Evolutionary conservation across 192 early-diverging fungal species (phyloP).

Genomic region (Coemansia sp.): DNA sequence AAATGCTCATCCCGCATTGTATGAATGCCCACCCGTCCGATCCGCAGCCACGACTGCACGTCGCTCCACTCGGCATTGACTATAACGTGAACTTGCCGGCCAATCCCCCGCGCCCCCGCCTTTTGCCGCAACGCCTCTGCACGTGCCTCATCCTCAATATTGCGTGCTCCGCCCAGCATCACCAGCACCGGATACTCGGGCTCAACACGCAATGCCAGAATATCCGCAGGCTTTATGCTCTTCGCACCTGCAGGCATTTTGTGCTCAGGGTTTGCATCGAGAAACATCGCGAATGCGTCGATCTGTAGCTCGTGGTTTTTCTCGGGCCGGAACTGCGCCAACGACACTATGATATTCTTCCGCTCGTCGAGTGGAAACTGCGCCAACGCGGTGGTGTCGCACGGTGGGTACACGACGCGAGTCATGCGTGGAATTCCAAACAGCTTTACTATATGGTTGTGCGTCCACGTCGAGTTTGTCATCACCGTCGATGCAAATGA

Average conservation of each 20-base stretch:
- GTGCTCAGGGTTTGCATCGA: conserved; percentile 61
- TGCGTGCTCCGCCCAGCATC: conserved; percentile 83
- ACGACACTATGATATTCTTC: conserved; percentile 68
- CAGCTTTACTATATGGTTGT: conserved; percentile 81
- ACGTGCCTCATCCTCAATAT: conserved; percentile 71
- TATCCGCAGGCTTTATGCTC: neutral
- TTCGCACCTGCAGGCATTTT: conserved; percentile 25
- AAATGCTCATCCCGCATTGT: conserved; percentile 99
- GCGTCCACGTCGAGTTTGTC: conserved; percentile 98
- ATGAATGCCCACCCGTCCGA: conserved; percentile 79
- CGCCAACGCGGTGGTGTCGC: conserved; percentile 72
- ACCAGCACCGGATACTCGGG: conserved; percentile 59
- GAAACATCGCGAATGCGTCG: conserved; percentile 65
- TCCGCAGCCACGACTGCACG: conserved; percentile 63
- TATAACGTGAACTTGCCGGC: conserved; percentile 73
- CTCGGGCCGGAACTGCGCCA: conserved; percentile 97
- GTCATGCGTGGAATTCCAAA: conserved; percentile 67
- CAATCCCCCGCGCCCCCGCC: conserved; percentile 56
- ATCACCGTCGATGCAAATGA: conserved; percentile 78
- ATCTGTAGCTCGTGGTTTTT: conserved; percentile 90
- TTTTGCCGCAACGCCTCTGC: conserved; percentile 61
- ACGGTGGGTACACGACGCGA: conserved; percentile 88
- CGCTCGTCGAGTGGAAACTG: conserved; percentile 59
- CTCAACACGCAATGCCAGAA: neutral
- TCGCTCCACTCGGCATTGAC: conserved; percentile 77